Conservation (phyloP, 768 basidiomycete species). For the Tephrocybe sp. region DNA sequence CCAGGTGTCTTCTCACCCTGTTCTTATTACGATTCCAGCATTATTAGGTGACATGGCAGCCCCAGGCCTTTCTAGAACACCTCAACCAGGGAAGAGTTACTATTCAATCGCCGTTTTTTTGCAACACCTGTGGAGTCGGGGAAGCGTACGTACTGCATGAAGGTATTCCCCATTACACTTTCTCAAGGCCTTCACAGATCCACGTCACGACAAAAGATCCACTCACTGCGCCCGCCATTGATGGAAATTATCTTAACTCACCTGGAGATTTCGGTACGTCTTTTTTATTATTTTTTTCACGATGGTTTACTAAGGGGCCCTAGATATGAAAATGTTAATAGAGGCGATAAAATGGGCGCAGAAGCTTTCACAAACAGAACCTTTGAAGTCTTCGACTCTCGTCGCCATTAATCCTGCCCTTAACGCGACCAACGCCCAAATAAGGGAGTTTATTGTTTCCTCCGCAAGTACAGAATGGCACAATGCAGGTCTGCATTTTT, state of each 20-base stretch:
- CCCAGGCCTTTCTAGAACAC: background rate
- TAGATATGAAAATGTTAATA: constrained; percentile 9
- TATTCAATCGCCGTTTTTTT: constrained; percentile 1
- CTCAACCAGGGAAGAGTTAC: constrained; percentile 5
- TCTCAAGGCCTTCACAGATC: background rate
- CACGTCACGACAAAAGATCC: constrained; percentile 3
- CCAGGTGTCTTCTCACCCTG: background rate
- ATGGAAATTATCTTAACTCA: constrained; percentile 1
- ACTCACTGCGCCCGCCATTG: constrained; percentile 3
- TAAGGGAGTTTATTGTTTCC: background rate
- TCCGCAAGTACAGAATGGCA: constrained; percentile 3
- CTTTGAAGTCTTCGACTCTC: constrained; percentile 3
- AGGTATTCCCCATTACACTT: background rate
- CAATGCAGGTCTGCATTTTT: background rate
- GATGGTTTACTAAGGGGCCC: background rate
- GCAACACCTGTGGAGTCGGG: constrained; percentile 10
- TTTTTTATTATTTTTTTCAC: background rate
- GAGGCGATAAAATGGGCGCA: constrained; percentile 3
- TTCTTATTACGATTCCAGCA: background rate
- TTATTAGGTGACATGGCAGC: no score
- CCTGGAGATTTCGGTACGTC: constrained; percentile 6
- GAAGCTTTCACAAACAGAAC: constrained; percentile 9
- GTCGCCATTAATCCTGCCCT: background rate
- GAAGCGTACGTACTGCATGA: background rate
- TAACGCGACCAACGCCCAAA: constrained; percentile 1